phyloP scores from a whole-genome alignment of 352 stramenopile species.

The Pythium graminicola region DNA sequence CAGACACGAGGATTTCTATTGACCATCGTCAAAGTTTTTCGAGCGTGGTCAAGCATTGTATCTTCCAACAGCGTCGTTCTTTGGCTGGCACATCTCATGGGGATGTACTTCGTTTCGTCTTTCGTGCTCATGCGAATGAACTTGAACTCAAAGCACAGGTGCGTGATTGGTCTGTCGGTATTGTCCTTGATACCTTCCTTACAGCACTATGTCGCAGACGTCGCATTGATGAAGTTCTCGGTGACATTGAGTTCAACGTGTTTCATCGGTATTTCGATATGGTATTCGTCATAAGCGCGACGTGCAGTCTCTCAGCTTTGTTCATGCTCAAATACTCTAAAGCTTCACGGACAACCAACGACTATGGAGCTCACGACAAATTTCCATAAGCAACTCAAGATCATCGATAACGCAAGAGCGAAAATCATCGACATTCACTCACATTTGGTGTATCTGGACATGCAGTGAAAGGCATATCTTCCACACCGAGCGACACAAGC shows the following conservation, averaged over 20 bases:
- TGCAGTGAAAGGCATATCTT: no score
- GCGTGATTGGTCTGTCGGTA: no score
- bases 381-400: conserved; percentile 57
- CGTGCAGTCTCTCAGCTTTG: conserved; percentile 49
- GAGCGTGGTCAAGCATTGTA: conserved; percentile 71
- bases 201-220: no score
- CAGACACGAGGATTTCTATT: conserved; percentile 77
- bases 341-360: conserved; percentile 61
- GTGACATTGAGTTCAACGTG: conserved; percentile 78
- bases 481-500: no score
- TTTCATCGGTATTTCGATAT: conserved; percentile 84
- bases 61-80: conserved; percentile 81
- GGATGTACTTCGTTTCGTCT: conserved; percentile 85
- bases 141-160: conserved; percentile 61
- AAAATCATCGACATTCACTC: no score
- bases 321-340: conserved; percentile 73
- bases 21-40: conserved; percentile 74
- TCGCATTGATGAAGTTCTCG: conserved; percentile 77
- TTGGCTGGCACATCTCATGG: conserved; percentile 78
- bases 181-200: no score
- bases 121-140: conserved; percentile 89
- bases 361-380: conserved; percentile 72
- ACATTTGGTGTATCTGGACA: no score
- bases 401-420: no score
- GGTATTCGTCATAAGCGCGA: conserved; percentile 76